phyloP scores from a whole-genome alignment of 345 rosid species.

The Clausena lansium region DNA sequence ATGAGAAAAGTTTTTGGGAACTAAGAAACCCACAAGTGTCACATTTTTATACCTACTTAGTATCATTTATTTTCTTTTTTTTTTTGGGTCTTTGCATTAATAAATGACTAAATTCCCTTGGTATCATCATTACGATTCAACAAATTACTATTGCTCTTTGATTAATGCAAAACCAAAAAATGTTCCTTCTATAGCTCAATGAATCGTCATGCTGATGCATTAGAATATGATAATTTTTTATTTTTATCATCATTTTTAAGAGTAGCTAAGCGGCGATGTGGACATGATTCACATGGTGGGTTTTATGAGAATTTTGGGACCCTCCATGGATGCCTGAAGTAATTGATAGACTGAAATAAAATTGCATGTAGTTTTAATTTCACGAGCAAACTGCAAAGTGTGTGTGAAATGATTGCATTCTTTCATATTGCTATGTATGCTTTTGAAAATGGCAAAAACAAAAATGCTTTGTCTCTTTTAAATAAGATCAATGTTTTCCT shows the following conservation, averaged over 20 bases:
- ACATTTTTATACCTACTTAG: slow-evolving; percentile 18
- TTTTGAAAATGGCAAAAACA: not conserved
- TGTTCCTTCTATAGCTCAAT: not conserved
- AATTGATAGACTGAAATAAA: slow-evolving; percentile 2
- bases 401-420: slow-evolving; percentile 11
- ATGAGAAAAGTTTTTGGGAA: slow-evolving; percentile 2
- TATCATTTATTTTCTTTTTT: too few species aligned
- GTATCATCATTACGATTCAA: slow-evolving; percentile 13
- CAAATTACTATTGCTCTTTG: not conserved
- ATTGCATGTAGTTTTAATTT: not conserved
- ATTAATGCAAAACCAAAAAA: not conserved
- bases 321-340: slow-evolving; percentile 18
- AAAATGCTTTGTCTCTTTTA: not conserved
- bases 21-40: slow-evolving; percentile 23
- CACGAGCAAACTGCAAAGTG: not conserved
- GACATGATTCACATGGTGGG: slow-evolving; percentile 19
- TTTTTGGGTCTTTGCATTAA: slow-evolving; percentile 11
- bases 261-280: slow-evolving; percentile 6
- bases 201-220: slow-evolving; percentile 33
- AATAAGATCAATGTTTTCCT: not conserved
- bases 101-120: slow-evolving; percentile 1
- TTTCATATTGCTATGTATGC: not conserved
- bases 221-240: not conserved
- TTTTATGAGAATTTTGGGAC: slow-evolving; percentile 17
- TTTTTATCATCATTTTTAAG: not conserved